A percentile compares a stretch with the other conserved stretches of the same genome.
phyloP scores from a whole-genome alignment of 805 yeast genomes.

The Candida odintsovae region DNA sequence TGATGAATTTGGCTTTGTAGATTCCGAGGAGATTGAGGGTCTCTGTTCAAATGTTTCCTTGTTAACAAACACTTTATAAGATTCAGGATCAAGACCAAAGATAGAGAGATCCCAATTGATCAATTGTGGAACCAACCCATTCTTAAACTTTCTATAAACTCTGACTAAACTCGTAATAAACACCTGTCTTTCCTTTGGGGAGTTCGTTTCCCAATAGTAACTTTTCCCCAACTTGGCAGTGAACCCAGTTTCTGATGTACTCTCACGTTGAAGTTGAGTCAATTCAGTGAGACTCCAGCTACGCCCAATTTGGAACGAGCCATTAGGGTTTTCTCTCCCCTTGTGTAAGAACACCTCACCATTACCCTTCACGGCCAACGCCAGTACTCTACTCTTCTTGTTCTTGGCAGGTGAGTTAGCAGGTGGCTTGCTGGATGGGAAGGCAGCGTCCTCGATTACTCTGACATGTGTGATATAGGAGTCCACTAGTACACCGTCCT shows the following conservation, averaged over 20 bases:
- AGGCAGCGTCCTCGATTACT: constrained; percentile 67
- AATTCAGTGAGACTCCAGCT: constrained; percentile 85
- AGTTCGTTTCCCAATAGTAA: constrained; percentile 76
- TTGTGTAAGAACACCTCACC: constrained; percentile 76
- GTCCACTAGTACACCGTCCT: constrained; percentile 39
- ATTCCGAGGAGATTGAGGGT: constrained; percentile 1
- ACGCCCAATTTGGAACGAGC: constrained; percentile 81
- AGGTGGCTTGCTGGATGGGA: constrained; percentile 68
- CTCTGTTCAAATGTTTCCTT: constrained; percentile 6
- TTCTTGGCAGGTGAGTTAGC: constrained; percentile 36
- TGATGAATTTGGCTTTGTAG: background rate
- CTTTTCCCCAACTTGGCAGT: constrained; percentile 60
- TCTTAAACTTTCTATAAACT: constrained; percentile 48
- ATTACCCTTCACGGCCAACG: constrained; percentile 51
- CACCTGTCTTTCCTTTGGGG: constrained; percentile 51
- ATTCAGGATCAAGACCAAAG: constrained; percentile 33
- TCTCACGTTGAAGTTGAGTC: constrained; percentile 47
- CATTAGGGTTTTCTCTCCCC: constrained; percentile 74
- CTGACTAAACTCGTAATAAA: constrained; percentile 50
- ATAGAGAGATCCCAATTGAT: constrained; percentile 43
- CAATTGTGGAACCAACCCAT: constrained; percentile 48
- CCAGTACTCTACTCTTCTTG: constrained; percentile 57
- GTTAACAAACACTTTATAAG: constrained; percentile 25
- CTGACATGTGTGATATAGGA: constrained; percentile 73
- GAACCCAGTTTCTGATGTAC: constrained; percentile 49